Base-by-base conservation (phyloP, 2,329 filamentous ascomycete genomes). In the Alternaria sp. region DNA sequence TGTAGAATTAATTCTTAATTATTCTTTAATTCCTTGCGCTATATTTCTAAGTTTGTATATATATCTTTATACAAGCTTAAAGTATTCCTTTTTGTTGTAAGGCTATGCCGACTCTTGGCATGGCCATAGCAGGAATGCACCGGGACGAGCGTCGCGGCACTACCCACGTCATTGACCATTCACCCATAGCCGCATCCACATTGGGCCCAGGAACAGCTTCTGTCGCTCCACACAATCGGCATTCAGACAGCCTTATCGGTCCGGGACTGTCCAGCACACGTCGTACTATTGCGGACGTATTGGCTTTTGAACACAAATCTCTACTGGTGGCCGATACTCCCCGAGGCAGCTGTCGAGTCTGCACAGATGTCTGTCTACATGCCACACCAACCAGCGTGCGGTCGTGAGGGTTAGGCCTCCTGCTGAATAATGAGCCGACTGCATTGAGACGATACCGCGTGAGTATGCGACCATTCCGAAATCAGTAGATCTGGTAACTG, bases 181-280 rank as follows among this genome's bases (percentile, higher is more conserved):
- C 3, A 9, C 4, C 29, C 44, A 48, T 29, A 48, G 44, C 44
- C 44, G 44, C 31, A 48, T 48, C 31, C 44, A 14, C 44, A 34
- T 36, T 48, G 13, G 21, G 44, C 23, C 23, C 44, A 36, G 31
- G 44, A 48, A 48, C 44, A 23, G 36, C 21, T 21, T 36, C 44
- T 36, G 21, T 48, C 14, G 31, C 44, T 48, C 44, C 44, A 48
- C 44, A 48, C 29, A 48, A 36, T n/a, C 44, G 36, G 53, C 44
- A 50, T 36, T 29, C 42, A 29, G 44, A 42, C 21, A 55, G 45
- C 53, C 45, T 17, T 55, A 51, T 51, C 53, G 33, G 29, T 42
- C 31, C 14, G 23, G 24, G 31, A 50, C 33, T 17, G 42, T 26
- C 44, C 44, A 48, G 29, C 44, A 24, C 40, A 48, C 31, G 21